Base-by-base conservation (phyloP, 2,329 filamentous ascomycete genomes). In the Aureobasidium mangrovei region DNA sequence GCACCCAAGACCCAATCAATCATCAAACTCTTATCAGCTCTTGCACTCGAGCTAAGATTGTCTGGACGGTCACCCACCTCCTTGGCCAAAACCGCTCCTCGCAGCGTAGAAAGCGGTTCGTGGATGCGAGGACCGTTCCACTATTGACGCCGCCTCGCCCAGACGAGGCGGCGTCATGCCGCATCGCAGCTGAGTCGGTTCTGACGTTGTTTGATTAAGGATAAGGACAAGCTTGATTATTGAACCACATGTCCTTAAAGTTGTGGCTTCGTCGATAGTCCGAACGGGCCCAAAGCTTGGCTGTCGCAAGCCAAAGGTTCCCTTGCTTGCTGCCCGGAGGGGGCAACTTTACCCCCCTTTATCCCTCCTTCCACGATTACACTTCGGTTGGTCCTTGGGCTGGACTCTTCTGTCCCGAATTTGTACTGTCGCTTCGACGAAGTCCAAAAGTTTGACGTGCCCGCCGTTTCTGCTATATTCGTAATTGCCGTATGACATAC, bases 21-120 rank as follows among this genome's bases (percentile, higher is more conserved):
- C 46, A 39, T 36, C 35, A 36, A 35, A 49, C 27, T 9, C 35
- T 49, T 49, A 49, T 49, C 45, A 48, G 45, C 45, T 48, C 26
- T 35, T 24, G n/a, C 36, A 40, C 31, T 28, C n/a, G 18, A 18
- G 18, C 18, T 18, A 18, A 18, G 18, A 18, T 18, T 38, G 18
- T 18, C 18, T 47, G 46, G 27, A 4, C n/a, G 35, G 28, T 27
- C 18, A 18, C 36, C 46, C 46, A 29, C 12, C 36, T 49, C 36
- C 35, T 49, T 26, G 18, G 18, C 46, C 46, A 18, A 49, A 27
- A 8, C n/a, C 46, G 40, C 26, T 31, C 35, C 18, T 27, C 24
- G n/a, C 2, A 31, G 35, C 28, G 36, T 18, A 7, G 24, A 40
- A 10, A 49, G 35, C 35, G 46, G 35, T 31, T 35, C 38, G 18